Conservation (phyloP, 2,329 filamentous ascomycete genomes). For the Pseudonectria buxi region DNA sequence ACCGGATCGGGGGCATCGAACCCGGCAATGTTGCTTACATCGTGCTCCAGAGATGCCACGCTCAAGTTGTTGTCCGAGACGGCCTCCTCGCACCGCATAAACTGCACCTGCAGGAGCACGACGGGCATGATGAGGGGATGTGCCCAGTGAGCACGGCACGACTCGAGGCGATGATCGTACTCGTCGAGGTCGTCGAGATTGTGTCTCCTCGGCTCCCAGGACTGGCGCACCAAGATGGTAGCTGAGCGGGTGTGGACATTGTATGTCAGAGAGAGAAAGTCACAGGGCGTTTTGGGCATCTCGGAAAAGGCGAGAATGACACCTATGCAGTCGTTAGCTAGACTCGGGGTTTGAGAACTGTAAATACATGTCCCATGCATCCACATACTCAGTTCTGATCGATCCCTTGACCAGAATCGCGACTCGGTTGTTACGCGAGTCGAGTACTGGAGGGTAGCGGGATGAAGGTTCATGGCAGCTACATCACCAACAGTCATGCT, state of each 20-base stretch:
- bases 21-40: slow-evolving; percentile 37
- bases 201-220: slow-evolving; percentile 35
- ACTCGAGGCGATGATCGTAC: slow-evolving; percentile 39
- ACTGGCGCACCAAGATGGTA: slow-evolving; percentile 37
- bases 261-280: slow-evolving; percentile 42
- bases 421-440: slow-evolving; percentile 33
- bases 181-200: slow-evolving; percentile 37
- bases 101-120: slow-evolving; percentile 40
- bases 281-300: slow-evolving; percentile 37
- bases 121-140: slow-evolving; percentile 40
- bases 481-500: slow-evolving; percentile 30
- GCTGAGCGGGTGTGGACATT: slow-evolving; percentile 31
- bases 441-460: slow-evolving; percentile 33
- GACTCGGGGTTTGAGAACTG: neutral
- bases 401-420: slow-evolving; percentile 33
- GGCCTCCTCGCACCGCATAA: slow-evolving; percentile 38
- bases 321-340: slow-evolving; percentile 19
- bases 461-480: slow-evolving; percentile 30
- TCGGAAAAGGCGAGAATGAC: slow-evolving; percentile 39
- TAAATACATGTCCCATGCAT: neutral
- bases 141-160: slow-evolving; percentile 37
- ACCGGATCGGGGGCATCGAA: slow-evolving; percentile 26
- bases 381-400: slow-evolving; percentile 26
- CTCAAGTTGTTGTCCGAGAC: slow-evolving; percentile 37
- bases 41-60: slow-evolving; percentile 34